Percentiles rank a stretch among this genome's conserved stretches.
phyloP scores from a whole-genome alignment of 139 green algal species.

The Chlorella sp. region DNA sequence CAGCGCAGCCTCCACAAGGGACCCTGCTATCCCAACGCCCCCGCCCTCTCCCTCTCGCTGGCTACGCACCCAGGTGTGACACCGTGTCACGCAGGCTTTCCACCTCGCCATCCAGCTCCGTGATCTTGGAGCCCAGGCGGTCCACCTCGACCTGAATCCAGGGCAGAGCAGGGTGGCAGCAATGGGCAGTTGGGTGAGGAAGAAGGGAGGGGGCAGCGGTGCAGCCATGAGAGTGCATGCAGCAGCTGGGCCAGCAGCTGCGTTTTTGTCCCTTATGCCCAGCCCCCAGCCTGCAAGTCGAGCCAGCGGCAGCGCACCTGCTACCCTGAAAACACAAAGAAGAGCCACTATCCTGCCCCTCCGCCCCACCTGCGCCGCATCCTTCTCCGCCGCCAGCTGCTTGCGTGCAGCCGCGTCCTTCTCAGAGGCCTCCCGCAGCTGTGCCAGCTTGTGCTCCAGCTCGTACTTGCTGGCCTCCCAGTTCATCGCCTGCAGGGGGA shows the following conservation, averaged over 20 bases:
- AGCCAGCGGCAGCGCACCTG: too few species aligned
- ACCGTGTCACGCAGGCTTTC: conserved; percentile 29
- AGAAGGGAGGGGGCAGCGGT: not conserved
- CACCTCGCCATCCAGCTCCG: not conserved
- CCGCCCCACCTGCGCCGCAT: not conserved
- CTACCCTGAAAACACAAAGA: too few species aligned
- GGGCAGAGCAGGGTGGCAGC: not conserved
- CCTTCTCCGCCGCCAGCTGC: conserved; percentile 17
- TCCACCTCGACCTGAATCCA: not conserved
- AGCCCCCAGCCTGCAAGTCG: too few species aligned
- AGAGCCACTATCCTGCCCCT: not conserved
- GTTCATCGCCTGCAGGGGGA: conserved; percentile 2
- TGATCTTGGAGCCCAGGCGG: not conserved
- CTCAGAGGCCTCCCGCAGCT: not conserved
- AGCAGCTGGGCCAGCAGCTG: too few species aligned
- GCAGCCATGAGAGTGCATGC: not conserved
- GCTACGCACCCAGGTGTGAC: conserved; percentile 10
- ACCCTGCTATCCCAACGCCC: not conserved
- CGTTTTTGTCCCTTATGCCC: too few species aligned
- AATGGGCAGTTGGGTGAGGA: not conserved
- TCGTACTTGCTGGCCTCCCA: not conserved
- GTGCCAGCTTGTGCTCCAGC: not conserved
- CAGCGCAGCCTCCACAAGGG: not conserved
- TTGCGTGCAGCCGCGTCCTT: not conserved
- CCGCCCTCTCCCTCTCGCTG: not conserved